Percentiles rank a stretch among this genome's conserved stretches.
Evolutionary conservation across 768 basidiomycete species (phyloP).

Genomic region (Termitomyces bulborhizus): DNA sequence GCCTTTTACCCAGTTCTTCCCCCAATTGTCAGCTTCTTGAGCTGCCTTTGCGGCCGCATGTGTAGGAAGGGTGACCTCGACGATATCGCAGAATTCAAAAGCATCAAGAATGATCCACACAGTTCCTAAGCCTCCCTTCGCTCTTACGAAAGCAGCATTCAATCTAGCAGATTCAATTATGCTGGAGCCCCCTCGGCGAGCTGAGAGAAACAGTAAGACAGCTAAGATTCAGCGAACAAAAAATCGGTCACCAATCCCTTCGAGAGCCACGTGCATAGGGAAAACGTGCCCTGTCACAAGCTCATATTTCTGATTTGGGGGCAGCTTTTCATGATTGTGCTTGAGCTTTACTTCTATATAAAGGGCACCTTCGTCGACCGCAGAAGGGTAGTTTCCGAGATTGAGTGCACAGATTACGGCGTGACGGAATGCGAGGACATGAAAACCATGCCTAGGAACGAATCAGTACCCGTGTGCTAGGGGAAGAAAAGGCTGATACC

Average conservation of each 20-base stretch:
- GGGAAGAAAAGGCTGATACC: background rate
- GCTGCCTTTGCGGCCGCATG: conserved; percentile 12
- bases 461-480: no score
- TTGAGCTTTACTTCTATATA: background rate
- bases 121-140: background rate
- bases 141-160: background rate
- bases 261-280: no score
- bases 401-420: no score
- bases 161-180: background rate
- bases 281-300: conserved; percentile 7
- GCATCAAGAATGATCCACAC: conserved; percentile 1
- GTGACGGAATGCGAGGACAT: no score
- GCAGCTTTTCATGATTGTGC: background rate
- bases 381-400: no score
- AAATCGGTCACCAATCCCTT: background rate
- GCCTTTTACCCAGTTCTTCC: conserved; percentile 16
- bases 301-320: background rate
- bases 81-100: conserved; percentile 16
- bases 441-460: no score
- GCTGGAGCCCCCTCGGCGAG: background rate
- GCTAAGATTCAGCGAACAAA: background rate
- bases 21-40: conserved; percentile 16
- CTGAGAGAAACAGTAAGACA: background rate
- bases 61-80: conserved; percentile 18
- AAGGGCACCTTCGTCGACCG: no score